Evolutionary conservation across 768 basidiomycete species (phyloP).

Genomic region (Boletus barrowsii): DNA sequence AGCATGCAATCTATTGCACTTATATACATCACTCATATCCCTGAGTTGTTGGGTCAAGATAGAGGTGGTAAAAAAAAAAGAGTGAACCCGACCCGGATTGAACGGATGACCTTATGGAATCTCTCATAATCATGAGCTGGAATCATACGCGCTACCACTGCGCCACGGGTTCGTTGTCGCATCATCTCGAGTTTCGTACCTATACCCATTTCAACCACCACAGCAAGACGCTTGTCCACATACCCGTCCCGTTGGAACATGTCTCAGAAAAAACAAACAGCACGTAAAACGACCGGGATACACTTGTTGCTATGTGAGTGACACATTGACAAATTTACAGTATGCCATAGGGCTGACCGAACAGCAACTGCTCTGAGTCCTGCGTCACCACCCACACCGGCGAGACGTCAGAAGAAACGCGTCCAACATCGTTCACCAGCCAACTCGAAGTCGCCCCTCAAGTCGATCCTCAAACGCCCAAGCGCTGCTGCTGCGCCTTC

Average conservation of each 20-base stretch:
- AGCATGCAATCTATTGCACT: conserved; percentile 18
- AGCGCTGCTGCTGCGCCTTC: neutral
- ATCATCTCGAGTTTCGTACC: neutral
- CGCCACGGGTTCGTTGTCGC: conserved; percentile 31
- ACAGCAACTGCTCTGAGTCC: neutral
- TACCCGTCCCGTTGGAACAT: neutral
- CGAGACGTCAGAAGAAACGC: neutral
- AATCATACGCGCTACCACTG: conserved; percentile 42
- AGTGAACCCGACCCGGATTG: conserved; percentile 43
- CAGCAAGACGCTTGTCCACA: neutral
- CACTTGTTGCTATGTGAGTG: conserved; percentile 10
- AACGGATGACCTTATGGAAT: conserved; percentile 47
- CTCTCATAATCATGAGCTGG: conserved; percentile 21
- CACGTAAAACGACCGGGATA: conserved; percentile 18
- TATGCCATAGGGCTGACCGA: too few relatives aligned
- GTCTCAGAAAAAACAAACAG: conserved; percentile 14
- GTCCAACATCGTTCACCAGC: neutral
- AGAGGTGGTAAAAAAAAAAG: conserved; percentile 7
- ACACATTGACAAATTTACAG: too few relatives aligned
- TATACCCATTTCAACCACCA: neutral
- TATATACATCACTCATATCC: conserved; percentile 11
- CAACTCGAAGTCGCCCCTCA: neutral
- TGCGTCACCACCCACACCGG: too few relatives aligned
- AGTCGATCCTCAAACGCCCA: neutral
- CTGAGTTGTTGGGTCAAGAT: neutral